Base-by-base conservation (phyloP, 768 basidiomycete genomes). In the Termitomyces sp. region DNA sequence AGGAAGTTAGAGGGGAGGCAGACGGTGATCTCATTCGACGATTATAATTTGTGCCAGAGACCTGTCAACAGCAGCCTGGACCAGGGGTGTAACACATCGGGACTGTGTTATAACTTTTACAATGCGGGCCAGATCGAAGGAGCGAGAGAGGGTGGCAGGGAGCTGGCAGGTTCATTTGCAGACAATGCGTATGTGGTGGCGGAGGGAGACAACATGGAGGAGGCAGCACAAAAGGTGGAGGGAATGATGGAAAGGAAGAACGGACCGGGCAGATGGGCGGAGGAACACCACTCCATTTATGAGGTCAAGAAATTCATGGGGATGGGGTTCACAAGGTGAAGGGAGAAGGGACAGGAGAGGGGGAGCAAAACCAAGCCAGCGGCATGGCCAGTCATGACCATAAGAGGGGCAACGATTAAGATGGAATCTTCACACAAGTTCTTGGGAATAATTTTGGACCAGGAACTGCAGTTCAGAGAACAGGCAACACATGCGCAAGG, bases 371-470 rank as follows among this genome's bases (percentile, higher is more conserved):
- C 7, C 0, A 16, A 7, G 16, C 27, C 27, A 51, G 44, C 45
- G 24, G 13, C 4, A 2, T 11, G 36, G 15, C 44, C 34, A 2
- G 18, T 2, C 4, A 12, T 59, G 0, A 37, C 3, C 1, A 20
- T 58, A 0, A 6, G 5, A 1, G 24, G n/a, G 12, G 22, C 39
- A 6, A 6, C 7, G 1, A 41, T 59, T 2, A 33, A 16, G 11
- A 13, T 36, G 0, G 16, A 20, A 1, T 0, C 37, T 1, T 4
- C 34, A 9, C 27, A 57, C 37, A 63, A 57, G n/a, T 66, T 60
- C 55, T 55, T 69, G 18, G 66, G 61, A 0, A 44, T 69, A 4
- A 39, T 64, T 0, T 1, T 69, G 0, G 51, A 69, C 34, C 48
- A 68, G n/a, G 36, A 61, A 36, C 52, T 68, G 0, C 2, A 30